Evolutionary conservation across 257 asterid species (phyloP), one percentile per base, ranked within the genome.

Genomic region (Solanum bukasovii): DNA sequence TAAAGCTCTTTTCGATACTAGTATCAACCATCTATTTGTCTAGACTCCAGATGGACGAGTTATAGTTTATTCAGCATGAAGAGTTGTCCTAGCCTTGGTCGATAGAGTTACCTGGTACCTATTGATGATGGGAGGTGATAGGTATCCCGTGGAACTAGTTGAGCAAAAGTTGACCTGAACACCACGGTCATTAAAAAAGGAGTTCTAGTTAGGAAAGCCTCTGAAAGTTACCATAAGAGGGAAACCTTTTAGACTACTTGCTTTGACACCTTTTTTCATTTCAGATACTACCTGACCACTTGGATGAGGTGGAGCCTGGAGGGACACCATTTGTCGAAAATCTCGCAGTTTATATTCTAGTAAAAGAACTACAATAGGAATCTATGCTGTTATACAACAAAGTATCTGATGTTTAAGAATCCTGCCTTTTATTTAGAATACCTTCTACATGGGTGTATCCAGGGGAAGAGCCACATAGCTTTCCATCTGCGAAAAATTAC

Each of bases 321-420:
- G 91, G 93, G 87, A 89, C 93, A 90, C 87, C 42, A 27, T 81
- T 46, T 46, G 85, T 16, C 67, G 52, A 81, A 81, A 81, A 81
- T 72, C 61, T 72, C 59, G 49, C 35, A 63, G 86, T 89, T 82
- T 46, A 46, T 81, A 46, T 89, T 91, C 88, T 90, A 89, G 87
- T 84, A 33, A 40, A 74, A 88, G 21, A 84, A 42, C 86, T 88
- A 90, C 85, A 87, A 87, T 52, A 84, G 73, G 93, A 88, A 91
- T 91, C 91, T 90, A 88, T 84, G 78, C 38, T 1, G 12, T 29
- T 46, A 49, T 82, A 18, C 85, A 49, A 44, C 84, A 79, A 79
- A 67, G 25, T 29, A 38, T 87, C 88, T 82, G 29, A 74, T 75
- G 46, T 90, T 75, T 89, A 83, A 91, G 92, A 89, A 89, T 90